phyloP scores from a whole-genome alignment of 768 basidiomycete species.

The Neoboletus subvelutipes region DNA sequence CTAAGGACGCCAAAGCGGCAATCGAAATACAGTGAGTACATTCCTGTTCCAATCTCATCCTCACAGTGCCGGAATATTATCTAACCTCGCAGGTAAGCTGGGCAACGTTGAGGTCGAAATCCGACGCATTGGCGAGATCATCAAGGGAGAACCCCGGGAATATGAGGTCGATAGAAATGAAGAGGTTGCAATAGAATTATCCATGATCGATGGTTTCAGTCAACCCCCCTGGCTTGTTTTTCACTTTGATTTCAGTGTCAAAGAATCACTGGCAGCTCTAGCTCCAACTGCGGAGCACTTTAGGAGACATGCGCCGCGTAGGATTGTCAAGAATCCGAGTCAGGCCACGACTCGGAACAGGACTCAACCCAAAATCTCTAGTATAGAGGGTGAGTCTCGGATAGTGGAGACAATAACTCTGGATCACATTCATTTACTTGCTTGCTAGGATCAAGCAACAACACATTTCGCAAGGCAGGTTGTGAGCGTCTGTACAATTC shows the following conservation, averaged over 20 bases:
- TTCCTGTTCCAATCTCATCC: not conserved
- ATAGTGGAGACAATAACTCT: not conserved
- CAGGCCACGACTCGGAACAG: not conserved
- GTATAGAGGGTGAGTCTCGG: not conserved
- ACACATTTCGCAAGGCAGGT: not conserved
- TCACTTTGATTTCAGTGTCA: constrained; percentile 6
- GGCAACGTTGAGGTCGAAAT: constrained; percentile 15
- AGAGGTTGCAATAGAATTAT: not conserved
- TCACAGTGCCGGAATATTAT: not conserved
- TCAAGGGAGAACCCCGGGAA: constrained; percentile 1
- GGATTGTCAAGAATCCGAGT: not conserved
- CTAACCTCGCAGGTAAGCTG: constrained; percentile 5
- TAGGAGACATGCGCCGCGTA: not conserved
- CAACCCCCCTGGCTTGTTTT: constrained; percentile 15
- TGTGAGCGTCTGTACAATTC: not conserved
- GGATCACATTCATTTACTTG: not conserved
- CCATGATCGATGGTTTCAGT: constrained; percentile 15
- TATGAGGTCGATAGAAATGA: not conserved
- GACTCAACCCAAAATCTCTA: not conserved
- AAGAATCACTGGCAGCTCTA: not conserved
- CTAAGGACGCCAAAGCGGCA: constrained; percentile 10
- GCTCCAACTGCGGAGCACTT: not conserved
- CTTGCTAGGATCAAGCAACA: not conserved
- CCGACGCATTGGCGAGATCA: constrained; percentile 14
- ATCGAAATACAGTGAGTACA: not conserved